Evolutionary conservation across 2,329 filamentous ascomycete species (phyloP).

Genomic region (Phialemonium atrogriseum): DNA sequence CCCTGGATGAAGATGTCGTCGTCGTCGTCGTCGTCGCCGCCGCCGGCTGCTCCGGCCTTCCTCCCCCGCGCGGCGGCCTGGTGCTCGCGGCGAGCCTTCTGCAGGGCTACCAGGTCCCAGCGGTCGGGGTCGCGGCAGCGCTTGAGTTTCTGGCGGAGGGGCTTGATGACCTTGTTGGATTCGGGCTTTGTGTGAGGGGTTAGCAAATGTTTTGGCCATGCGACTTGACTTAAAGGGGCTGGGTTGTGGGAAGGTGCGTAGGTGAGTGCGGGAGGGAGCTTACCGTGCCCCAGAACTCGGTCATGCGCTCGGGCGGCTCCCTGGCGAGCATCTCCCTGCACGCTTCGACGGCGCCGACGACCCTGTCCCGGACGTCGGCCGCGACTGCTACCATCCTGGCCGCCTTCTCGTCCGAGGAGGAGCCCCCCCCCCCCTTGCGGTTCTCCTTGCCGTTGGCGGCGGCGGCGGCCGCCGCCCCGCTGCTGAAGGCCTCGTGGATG

Average conservation of each 20-base stretch:
- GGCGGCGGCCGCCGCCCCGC: conserved; percentile 14
- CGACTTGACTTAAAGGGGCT: too few species aligned
- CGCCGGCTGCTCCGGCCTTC: conserved; percentile 9
- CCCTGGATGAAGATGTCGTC: conserved; percentile 4
- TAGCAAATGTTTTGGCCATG: too few species aligned
- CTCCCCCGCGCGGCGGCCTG: conserved; percentile 29
- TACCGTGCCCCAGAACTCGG: conserved; percentile 46
- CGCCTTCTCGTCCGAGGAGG: conserved; percentile 10
- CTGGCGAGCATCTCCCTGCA: conserved; percentile 48
- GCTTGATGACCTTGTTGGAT: conserved; percentile 41
- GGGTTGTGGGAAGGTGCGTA: conserved; percentile 5
- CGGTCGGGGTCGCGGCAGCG: conserved; percentile 68
- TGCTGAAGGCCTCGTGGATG: conserved; percentile 30
- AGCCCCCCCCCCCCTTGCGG: conserved; percentile 2
- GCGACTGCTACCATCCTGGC: conserved; percentile 18
- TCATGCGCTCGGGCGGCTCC: conserved; percentile 48
- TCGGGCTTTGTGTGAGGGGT: conserved; percentile 37
- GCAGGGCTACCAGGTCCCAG: conserved; percentile 61
- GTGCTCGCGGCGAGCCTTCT: conserved; percentile 55
- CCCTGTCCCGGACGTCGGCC: conserved; percentile 33
- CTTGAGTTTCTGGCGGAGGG: conserved; percentile 60
- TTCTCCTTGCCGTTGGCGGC: conserved; percentile 12
- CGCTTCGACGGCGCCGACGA: conserved; percentile 36
- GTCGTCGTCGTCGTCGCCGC: conserved; percentile 13
- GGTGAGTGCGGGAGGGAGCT: conserved; percentile 15